Percentiles rank a stretch among this genome's conserved stretches.
Conservation (phyloP, 257 asterid genomes). For the Thymus quinquecostatus region DNA sequence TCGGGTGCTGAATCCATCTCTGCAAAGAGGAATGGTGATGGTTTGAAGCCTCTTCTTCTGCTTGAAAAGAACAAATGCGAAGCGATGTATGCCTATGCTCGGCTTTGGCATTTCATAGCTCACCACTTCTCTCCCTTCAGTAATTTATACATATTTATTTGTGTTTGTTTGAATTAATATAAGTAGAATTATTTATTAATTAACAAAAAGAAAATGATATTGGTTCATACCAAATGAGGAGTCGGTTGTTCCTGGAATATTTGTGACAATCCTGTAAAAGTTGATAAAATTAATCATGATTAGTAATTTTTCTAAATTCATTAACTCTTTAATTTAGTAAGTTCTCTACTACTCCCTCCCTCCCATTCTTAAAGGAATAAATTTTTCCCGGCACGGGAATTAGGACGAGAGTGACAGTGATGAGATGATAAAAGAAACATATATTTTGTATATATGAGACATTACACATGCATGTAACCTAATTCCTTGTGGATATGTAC, state of each 20-base stretch:
- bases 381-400: too few relatives aligned
- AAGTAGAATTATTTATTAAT: neutral
- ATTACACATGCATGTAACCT: too few relatives aligned
- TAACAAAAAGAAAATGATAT: too few relatives aligned
- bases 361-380: too few relatives aligned
- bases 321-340: neutral
- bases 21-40: constrained; percentile 34
- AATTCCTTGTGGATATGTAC: too few relatives aligned
- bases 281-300: neutral
- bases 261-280: constrained; percentile 67
- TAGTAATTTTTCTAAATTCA: neutral
- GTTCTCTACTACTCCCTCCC: too few relatives aligned
- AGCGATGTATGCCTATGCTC: constrained; percentile 79
- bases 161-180: too few relatives aligned
- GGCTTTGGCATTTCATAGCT: constrained; percentile 80
- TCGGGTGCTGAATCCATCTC: constrained; percentile 61
- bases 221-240: constrained; percentile 67
- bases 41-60: constrained; percentile 51
- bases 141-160: too few relatives aligned
- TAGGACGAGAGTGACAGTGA: too few relatives aligned
- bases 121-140: constrained; percentile 64
- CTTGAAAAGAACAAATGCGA: constrained; percentile 64
- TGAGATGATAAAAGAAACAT: too few relatives aligned
- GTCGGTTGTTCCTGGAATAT: constrained; percentile 88
- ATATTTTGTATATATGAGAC: too few relatives aligned